Percentiles rank a stretch among this genome's conserved stretches.
These are phyloP conservation scores for Aspergillus leporis DNA, from an alignment of 495 filamentous ascomycete genomes.

Conservation along the genomic window DNA sequence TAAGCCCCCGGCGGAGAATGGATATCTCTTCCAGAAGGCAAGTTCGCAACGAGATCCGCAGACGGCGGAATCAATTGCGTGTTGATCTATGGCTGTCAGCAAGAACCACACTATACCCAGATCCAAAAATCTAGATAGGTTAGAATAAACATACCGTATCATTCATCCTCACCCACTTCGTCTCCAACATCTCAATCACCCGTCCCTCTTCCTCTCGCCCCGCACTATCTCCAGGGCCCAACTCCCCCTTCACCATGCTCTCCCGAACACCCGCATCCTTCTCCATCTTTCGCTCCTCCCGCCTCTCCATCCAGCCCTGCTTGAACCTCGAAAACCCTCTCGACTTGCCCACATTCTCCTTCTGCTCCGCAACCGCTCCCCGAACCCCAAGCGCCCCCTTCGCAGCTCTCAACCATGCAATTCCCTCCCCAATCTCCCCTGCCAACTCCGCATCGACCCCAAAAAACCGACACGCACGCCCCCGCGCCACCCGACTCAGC, in stretches of 20 bases:
- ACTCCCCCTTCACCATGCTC: slow-evolving; percentile 56
- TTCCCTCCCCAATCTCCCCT: slow-evolving; percentile 75
- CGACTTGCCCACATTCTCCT: slow-evolving; percentile 36
- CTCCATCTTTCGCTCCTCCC: slow-evolving; percentile 59
- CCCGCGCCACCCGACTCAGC: slow-evolving; percentile 69
- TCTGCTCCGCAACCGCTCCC: slow-evolving; percentile 19
- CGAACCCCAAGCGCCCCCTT: slow-evolving; percentile 66
- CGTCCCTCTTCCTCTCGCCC: slow-evolving; percentile 82
- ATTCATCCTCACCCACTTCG: slow-evolving; percentile 90
- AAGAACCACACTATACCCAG: not conserved
- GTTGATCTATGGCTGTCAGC: slow-evolving; percentile 58
- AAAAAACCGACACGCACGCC: slow-evolving; percentile 85
- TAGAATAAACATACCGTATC: slow-evolving; percentile 67
- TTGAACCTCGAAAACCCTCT: slow-evolving; percentile 47
- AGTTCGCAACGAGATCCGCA: slow-evolving; percentile 65
- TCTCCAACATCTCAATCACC: slow-evolving; percentile 81
- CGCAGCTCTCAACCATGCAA: slow-evolving; percentile 80
- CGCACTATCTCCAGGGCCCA: slow-evolving; percentile 78
- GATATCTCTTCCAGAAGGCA: slow-evolving; percentile 88
- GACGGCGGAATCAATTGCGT: slow-evolving; percentile 74
- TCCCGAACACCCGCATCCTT: slow-evolving; percentile 63
- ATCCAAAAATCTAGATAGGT: not conserved
- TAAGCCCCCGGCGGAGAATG: slow-evolving; percentile 63
- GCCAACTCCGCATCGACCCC: slow-evolving; percentile 83
- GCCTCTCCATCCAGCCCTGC: slow-evolving; percentile 50